Evolutionary conservation across 495 filamentous ascomycete genomes (phyloP), one percentile per base, ranked within the genome.

Genomic region (Ramalina intermedia): DNA sequence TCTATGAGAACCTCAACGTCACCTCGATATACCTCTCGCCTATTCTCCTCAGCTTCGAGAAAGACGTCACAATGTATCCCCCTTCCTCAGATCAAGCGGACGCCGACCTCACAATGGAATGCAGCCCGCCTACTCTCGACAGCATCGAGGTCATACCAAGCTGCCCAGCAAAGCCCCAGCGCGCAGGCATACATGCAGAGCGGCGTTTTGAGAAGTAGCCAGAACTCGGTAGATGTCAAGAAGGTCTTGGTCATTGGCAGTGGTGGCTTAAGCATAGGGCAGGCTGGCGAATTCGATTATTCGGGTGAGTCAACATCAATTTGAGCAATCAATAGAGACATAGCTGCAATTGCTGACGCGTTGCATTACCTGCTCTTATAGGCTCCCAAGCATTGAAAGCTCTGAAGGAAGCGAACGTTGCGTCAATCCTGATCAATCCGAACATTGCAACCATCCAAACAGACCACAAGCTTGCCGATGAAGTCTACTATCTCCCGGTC

Each of bases 371-470:
- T 9, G 12, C 29, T 33, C 2, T 2, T 23, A 8, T 65, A 95
- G 88, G 90, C 43, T 90, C 89, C n/a, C 89, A 82, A 61, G 90
- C 90, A 24, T 85, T 96, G 58, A 96, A 96, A 71, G 90, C 90
- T 16, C 69, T 98, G 49, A 98, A 95, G 67, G 90, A 96, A 66
- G 90, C 93, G 55, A 84, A 85, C 51, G 88, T 98, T 52, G 81
- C 86, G 56, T 94, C 91, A 2, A 81, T 98, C 51, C 78, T 98
- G 48, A 89, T 98, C 70, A 98, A 98, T 66, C 91, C 90, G 41
- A 98, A 98, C 64, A 98, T 98, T 57, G 90, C 90, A 36, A 98
- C 90, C 24, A 98, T 98, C 58, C 90, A 98, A 66, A 98, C 90
- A 35, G 90, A 94, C 21, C 93, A 95, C 70, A 94, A 94, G 55